Evolutionary conservation across 345 rosid species (phyloP), one percentile per base, ranked within the genome.

Genomic region (Pseudoturritis turrita): DNA sequence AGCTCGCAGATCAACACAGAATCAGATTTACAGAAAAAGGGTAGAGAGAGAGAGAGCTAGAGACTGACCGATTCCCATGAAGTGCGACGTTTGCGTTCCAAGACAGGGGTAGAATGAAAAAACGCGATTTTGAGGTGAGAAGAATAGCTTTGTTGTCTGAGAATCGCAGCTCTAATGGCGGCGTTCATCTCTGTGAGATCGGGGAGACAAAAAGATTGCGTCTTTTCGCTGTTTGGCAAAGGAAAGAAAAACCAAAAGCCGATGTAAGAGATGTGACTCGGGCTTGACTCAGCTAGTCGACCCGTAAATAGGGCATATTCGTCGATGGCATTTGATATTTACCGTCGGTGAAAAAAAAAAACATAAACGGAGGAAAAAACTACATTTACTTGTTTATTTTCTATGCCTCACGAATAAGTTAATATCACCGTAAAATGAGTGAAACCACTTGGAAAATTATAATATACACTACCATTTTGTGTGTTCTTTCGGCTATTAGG

Each of bases 21-120:
- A 56, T 36, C 26, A 28, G 57, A 7, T 15, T 43, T 18, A 6
- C 4, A 12, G 15, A 31, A 23, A 8, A 19, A 22, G 12, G 2
- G 31, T 17, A n/a, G 45, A 7, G 31, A 10, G 36, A 13, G 60
- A 62, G 59, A 60, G 70, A 19, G 51, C 10, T 17, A 62, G 79
- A 68, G 22, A 77, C 85, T 66, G 31, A 87, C 91, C 53, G 65
- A 58, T 39, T 82, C 79, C 74, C 79, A 75, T 59, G 74, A 68
- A 18, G 74, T 68, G 56, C 74, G 82, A 26, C 83, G 81, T 82
- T 80, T 85, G 78, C 89, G 78, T 80, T 90, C 87, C 40, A 89
- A 81, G 41, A 86, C 82, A 1, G 88, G 83, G 3, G 93, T 83
- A 17, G 91, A 82, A 72, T 90, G 96, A 37, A 90, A 86, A 31